Evolutionary conservation across 805 yeast species (phyloP).

Genomic region (Metschnikowia borealis): DNA sequence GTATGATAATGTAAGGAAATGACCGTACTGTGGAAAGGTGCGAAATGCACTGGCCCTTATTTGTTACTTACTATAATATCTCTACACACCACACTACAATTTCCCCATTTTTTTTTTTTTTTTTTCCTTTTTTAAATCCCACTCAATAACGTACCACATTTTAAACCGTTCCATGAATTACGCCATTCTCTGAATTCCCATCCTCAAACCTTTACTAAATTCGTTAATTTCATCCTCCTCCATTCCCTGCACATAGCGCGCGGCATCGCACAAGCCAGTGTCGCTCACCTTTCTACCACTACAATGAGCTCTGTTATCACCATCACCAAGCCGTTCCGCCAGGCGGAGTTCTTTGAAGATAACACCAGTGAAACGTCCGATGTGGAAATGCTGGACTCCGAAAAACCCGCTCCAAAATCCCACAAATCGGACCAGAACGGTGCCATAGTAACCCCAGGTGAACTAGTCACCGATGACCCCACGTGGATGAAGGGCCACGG

Average conservation of each 20-base stretch:
- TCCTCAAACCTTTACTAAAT: no score
- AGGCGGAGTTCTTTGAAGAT: conserved; percentile 12
- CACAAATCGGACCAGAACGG: conserved; percentile 6
- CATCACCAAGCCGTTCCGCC: conserved; percentile 29
- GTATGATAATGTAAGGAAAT: no score
- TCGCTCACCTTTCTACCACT: not conserved
- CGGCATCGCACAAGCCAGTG: not conserved
- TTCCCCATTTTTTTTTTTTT: no score
- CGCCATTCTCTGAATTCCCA: no score
- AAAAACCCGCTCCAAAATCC: conserved; percentile 5
- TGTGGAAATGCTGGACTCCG: conserved; percentile 21
- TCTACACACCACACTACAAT: no score
- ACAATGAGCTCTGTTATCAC: conserved; percentile 26
- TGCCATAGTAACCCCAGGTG: conserved; percentile 87
- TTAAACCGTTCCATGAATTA: no score
- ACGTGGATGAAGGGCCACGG: conserved; percentile 99
- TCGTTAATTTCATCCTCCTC: no score
- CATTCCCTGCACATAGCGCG: not conserved
- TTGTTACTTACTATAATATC: no score
- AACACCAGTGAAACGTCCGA: conserved; percentile 45
- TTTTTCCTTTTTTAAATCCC: no score
- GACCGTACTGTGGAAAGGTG: no score
- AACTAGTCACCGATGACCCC: conserved; percentile 90
- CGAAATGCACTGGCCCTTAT: no score
- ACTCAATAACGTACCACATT: no score